Base-by-base conservation (phyloP, 176 grass and related monocot species). In the Eragrostis curvula region DNA sequence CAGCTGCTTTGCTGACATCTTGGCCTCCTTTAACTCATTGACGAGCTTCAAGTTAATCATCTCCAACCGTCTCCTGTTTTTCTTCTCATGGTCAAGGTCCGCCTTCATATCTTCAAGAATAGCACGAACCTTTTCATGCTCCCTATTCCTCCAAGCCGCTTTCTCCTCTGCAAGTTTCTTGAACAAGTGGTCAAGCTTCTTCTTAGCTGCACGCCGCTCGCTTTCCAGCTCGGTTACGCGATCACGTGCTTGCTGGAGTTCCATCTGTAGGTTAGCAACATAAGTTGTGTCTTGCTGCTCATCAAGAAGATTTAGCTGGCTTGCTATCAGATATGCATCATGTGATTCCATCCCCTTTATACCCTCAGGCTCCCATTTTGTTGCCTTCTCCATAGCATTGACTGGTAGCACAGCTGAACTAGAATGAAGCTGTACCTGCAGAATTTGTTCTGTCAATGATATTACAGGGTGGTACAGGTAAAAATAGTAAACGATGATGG, bases 131-230 rank as follows among this genome's bases (percentile, higher is more conserved):
- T 95, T 98, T 51, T 93, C 92, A 53, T 95, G 95, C 79, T 98
- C 95, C 73, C 95, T 94, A 42, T 84, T 98, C 76, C 84, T 62
- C 95, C 95, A 98, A 75, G 90, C 88, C 28, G 88, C 90, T 79
- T 98, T 98, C 77, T 98, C 95, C 61, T 95, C 95, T 25, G 92
- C 73, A 3, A 98, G 92, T 66, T 94, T 98, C 85, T 92, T 98
- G 74, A 98, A 91, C 69, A 98, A 88, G 63, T 92, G 90, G 17
- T 95, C 95, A 63, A 98, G 82, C 66, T 95, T 94, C 66, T 95
- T 98, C 88, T 95, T 98, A 68, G 92, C 90, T 45, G 90, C 82
- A n/a, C 57, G 45, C 55, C 87, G 88, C 77, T 98, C 95, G 1
- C 74, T 75, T 89, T 94, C 95, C 5, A 98, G 88, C 64, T 89